Evolutionary conservation across 2,329 filamentous ascomycete genomes (phyloP).

Genomic region (Coniochaeta sp.): DNA sequence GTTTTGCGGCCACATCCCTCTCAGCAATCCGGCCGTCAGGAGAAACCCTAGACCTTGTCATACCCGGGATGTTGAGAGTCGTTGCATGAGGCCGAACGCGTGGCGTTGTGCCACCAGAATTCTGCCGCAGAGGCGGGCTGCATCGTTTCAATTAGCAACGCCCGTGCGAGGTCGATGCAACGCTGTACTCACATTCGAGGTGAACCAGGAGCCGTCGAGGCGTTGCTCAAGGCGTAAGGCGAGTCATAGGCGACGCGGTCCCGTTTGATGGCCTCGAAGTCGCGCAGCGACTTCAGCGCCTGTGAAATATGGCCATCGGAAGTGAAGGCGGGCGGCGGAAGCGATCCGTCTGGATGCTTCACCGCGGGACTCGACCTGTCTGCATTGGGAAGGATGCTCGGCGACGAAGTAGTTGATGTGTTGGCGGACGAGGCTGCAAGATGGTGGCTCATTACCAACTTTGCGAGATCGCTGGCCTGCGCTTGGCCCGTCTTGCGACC

Average conservation of each 20-base stretch:
- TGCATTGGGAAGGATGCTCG: conserved; percentile 12
- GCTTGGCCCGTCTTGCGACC: conserved; percentile 11
- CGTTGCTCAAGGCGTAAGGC: conserved; percentile 47
- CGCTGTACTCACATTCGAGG: conserved; percentile 44
- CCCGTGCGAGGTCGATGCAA: conserved; percentile 9
- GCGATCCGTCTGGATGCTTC: conserved; percentile 6
- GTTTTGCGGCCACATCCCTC: conserved; percentile 89
- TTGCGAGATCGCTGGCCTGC: conserved; percentile 11
- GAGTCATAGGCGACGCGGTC: conserved; percentile 38
- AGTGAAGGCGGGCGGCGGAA: conserved; percentile 15
- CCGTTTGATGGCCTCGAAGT: conserved; percentile 25
- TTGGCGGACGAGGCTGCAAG: conserved; percentile 20
- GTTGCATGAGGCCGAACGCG: conserved; percentile 77
- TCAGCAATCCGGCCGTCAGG: conserved; percentile 92
- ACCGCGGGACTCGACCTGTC: conserved; percentile 3
- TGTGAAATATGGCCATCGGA: conserved; percentile 15
- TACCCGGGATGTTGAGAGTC: conserved; percentile 90
- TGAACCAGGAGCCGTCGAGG: conserved; percentile 50
- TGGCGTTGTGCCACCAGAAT: conserved; percentile 71
- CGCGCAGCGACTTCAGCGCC: conserved; percentile 29
- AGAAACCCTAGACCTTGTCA: conserved; percentile 91
- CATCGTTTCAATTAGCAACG: conserved; percentile 15
- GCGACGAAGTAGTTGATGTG: conserved; percentile 16
- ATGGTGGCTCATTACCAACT: conserved; percentile 19
- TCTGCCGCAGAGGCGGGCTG: conserved; percentile 62